phyloP scores from a whole-genome alignment of 106 monocot species.

The Dioscorea dumetorum region DNA sequence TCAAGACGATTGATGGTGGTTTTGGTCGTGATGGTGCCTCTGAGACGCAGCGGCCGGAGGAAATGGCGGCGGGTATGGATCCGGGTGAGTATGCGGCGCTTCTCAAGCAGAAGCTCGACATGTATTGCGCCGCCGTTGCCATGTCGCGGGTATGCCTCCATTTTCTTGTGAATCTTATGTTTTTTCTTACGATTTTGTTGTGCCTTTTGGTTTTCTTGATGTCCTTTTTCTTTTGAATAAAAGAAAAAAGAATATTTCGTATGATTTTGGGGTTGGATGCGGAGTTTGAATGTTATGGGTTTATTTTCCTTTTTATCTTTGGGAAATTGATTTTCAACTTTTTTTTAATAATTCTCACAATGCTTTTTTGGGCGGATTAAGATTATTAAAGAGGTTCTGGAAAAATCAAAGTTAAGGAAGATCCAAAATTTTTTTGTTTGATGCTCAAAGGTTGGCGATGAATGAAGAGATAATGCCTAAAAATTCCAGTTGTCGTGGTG shows the following conservation, averaged over 20 bases:
- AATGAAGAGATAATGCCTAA: too few species aligned
- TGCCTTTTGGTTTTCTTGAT: not conserved
- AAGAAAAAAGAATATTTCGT: not conserved
- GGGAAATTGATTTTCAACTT: too few species aligned
- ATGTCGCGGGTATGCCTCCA: constrained; percentile 28
- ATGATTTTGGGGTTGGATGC: not conserved
- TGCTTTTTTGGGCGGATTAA: too few species aligned
- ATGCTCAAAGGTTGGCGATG: too few species aligned
- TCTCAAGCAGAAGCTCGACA: constrained; percentile 58
- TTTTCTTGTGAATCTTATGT: not conserved
- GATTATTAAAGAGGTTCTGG: too few species aligned
- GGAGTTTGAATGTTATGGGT: not conserved
- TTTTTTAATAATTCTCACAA: too few species aligned
- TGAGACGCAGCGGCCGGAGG: not conserved
- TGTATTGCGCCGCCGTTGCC: constrained; percentile 50
- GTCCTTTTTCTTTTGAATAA: not conserved
- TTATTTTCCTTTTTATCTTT: too few species aligned
- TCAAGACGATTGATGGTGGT: constrained; percentile 24
- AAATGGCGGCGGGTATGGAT: constrained; percentile 18
- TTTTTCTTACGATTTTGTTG: not conserved
- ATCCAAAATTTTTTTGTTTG: too few species aligned
- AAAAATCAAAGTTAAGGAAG: too few species aligned
- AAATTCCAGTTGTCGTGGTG: too few species aligned
- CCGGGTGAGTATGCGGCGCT: constrained; percentile 35
- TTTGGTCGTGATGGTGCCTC: constrained; percentile 23